phyloP scores from a whole-genome alignment of 352 stramenopile genomes.

The Phytophthora sp. region DNA sequence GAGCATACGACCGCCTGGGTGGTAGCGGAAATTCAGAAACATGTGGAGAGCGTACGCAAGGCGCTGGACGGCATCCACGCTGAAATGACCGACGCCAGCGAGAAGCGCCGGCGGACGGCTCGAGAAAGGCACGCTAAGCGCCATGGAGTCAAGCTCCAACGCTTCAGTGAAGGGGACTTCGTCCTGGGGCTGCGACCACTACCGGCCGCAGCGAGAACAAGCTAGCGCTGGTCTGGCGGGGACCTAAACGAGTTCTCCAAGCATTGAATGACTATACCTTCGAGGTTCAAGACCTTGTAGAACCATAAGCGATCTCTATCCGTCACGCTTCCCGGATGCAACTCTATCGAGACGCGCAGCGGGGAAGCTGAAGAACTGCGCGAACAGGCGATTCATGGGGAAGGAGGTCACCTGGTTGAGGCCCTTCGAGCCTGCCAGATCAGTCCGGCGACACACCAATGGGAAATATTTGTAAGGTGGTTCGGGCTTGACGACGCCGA shows the following conservation, averaged over 20 bases:
- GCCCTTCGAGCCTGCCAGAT: no score
- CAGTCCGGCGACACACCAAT: no score
- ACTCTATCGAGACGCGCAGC: conserved; percentile 14
- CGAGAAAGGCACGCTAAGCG: conserved; percentile 12
- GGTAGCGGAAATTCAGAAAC: background rate
- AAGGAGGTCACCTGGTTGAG: conserved; percentile 17
- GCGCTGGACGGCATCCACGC: conserved; percentile 6
- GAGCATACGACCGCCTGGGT: no score
- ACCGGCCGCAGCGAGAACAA: conserved; percentile 18
- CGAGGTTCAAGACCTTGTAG: conserved; percentile 29
- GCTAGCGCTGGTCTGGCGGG: conserved; percentile 19
- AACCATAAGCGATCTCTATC: conserved; percentile 5
- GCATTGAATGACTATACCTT: conserved; percentile 27
- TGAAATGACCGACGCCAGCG: background rate
- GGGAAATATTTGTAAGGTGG: no score
- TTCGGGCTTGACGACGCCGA: no score
- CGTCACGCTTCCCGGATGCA: no score
- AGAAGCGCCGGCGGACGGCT: conserved; percentile 10
- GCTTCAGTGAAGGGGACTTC: conserved; percentile 25
- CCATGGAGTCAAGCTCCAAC: conserved; percentile 10
- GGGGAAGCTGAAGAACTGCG: background rate
- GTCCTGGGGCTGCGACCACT: conserved; percentile 13
- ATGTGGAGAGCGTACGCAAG: background rate
- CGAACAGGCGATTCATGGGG: conserved; percentile 17
- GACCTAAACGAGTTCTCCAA: conserved; percentile 7